Conservation (phyloP, 805 yeast genomes). For the Brettanomyces bruxellensis region DNA sequence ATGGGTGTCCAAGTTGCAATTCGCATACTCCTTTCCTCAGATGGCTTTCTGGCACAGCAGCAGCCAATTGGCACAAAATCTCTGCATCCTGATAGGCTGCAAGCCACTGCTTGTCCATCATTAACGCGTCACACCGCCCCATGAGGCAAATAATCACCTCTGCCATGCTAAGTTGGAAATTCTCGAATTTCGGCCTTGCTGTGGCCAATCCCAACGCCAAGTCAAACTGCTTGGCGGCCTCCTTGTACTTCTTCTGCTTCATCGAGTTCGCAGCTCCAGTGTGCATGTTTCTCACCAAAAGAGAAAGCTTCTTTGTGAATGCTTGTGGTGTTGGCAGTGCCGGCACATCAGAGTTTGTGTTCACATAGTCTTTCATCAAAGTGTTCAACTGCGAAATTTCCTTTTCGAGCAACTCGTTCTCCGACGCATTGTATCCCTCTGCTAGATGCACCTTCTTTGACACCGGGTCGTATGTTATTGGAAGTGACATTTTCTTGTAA, state of each 20-base stretch:
- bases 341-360: slow-evolving; percentile 40
- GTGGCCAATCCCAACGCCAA: slow-evolving; percentile 60
- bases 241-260: slow-evolving; percentile 44
- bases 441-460: slow-evolving; percentile 20
- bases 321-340: slow-evolving; percentile 44
- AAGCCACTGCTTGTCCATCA: slow-evolving; percentile 43
- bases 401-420: slow-evolving; percentile 16
- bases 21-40: slow-evolving; percentile 62
- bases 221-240: slow-evolving; percentile 54
- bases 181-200: slow-evolving; percentile 64
- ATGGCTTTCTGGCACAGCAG: slow-evolving; percentile 59
- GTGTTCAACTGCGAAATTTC: slow-evolving; percentile 28
- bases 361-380: slow-evolving; percentile 32
- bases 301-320: slow-evolving; percentile 45
- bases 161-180: slow-evolving; percentile 62
- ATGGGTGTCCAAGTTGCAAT: slow-evolving; percentile 51
- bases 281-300: slow-evolving; percentile 55
- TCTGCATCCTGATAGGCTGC: slow-evolving; percentile 67
- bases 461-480: slow-evolving; percentile 23
- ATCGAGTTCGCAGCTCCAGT: slow-evolving; percentile 54
- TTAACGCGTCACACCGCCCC: slow-evolving; percentile 62
- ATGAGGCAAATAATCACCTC: slow-evolving; percentile 58
- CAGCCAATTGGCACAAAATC: slow-evolving; percentile 48
- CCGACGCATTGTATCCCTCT: slow-evolving; percentile 12
- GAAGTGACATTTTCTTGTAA: slow-evolving; percentile 9